A percentile compares a stretch with the other conserved stretches of the same genome.
Evolutionary conservation across 805 yeast species (phyloP).

Genomic region (Myxozyma udenii): DNA sequence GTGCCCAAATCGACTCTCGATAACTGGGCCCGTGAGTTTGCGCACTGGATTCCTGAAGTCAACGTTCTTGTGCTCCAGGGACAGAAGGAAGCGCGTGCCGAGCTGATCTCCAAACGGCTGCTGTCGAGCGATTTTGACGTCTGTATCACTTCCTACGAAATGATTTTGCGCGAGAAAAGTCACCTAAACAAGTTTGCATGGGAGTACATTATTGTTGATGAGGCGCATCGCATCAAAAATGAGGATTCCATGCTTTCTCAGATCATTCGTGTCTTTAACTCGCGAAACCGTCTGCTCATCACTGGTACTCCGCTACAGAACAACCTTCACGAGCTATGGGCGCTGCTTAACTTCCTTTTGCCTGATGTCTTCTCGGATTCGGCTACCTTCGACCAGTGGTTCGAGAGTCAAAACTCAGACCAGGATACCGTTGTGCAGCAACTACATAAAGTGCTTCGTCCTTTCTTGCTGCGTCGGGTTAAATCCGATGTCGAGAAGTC

Average conservation of each 20-base stretch:
- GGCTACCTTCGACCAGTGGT: slow-evolving; percentile 89
- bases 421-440: slow-evolving; percentile 86
- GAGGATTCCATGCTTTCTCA: slow-evolving; percentile 91
- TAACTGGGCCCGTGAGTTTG: slow-evolving; percentile 94
- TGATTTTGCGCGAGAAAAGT: slow-evolving; percentile 85
- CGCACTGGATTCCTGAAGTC: slow-evolving; percentile 94
- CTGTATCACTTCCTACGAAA: slow-evolving; percentile 84
- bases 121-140: slow-evolving; percentile 82
- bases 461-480: slow-evolving; percentile 83
- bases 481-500: slow-evolving; percentile 92
- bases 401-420: slow-evolving; percentile 53
- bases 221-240: slow-evolving; percentile 91
- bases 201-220: slow-evolving; percentile 89
- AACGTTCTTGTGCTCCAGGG: slow-evolving; percentile 84
- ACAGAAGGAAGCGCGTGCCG: slow-evolving; percentile 68
- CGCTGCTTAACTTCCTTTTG: slow-evolving; percentile 77
- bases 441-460: slow-evolving; percentile 80
- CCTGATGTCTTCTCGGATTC: slow-evolving; percentile 96
- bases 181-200: slow-evolving; percentile 77
- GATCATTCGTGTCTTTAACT: slow-evolving; percentile 82
- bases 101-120: slow-evolving; percentile 55
- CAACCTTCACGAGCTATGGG: slow-evolving; percentile 95
- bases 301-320: slow-evolving; percentile 97
- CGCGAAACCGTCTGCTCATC: slow-evolving; percentile 76
- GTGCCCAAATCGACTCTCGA: slow-evolving; percentile 96